phyloP scores from a whole-genome alignment of 2,329 filamentous ascomycete genomes.

The Aspergillus persii region DNA sequence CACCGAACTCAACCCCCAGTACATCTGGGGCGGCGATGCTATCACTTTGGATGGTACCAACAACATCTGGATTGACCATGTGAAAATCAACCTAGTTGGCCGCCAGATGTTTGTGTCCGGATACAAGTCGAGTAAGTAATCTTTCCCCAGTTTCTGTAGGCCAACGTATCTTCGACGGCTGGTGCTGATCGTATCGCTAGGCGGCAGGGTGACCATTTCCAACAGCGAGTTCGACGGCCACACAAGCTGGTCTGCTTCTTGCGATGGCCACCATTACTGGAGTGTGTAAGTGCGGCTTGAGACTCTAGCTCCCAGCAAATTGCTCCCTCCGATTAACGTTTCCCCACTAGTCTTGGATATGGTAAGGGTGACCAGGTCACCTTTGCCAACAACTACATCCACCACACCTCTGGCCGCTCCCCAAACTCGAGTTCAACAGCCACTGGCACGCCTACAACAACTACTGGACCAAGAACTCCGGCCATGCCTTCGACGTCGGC shows the following conservation, averaged over 20 bases:
- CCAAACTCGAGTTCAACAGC: slow-evolving; percentile 55
- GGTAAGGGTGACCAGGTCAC: slow-evolving; percentile 57
- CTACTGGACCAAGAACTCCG: slow-evolving; percentile 40
- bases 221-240: slow-evolving; percentile 59
- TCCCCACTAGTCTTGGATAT: slow-evolving; percentile 46
- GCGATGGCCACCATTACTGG: slow-evolving; percentile 61
- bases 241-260: slow-evolving; percentile 54
- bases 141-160: slow-evolving; percentile 47
- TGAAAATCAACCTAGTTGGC: slow-evolving; percentile 39
- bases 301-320: not conserved
- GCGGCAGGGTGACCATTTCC: slow-evolving; percentile 55
- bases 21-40: slow-evolving; percentile 59
- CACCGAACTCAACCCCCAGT: slow-evolving; percentile 52
- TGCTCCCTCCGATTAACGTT: not conserved
- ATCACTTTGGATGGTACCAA: slow-evolving; percentile 49
- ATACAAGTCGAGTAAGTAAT: slow-evolving; percentile 32
- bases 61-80: slow-evolving; percentile 50
- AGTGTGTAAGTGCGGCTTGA: slow-evolving; percentile 32
- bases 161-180: slow-evolving; percentile 31
- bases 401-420: slow-evolving; percentile 57
- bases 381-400: slow-evolving; percentile 59
- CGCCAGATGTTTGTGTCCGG: slow-evolving; percentile 29
- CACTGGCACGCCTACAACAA: slow-evolving; percentile 51
- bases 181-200: slow-evolving; percentile 25
- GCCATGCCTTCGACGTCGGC: slow-evolving; percentile 45